Conservation (phyloP, 2,329 filamentous ascomycete species). For the Orbilia quercus region DNA sequence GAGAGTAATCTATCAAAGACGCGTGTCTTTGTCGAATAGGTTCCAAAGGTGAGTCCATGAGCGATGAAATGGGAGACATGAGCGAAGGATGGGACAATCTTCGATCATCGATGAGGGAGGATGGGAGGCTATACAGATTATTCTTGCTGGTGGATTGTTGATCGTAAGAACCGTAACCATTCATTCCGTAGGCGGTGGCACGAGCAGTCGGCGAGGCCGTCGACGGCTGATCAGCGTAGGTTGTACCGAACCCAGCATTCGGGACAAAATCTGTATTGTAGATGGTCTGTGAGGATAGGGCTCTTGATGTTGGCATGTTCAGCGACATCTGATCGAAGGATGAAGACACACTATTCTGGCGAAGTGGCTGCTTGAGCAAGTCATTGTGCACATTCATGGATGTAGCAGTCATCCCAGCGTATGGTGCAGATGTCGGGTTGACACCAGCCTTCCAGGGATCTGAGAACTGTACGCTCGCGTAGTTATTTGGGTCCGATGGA, state of each 20-base stretch:
- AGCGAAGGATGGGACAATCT: conserved; percentile 89
- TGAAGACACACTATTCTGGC: conserved; percentile 56
- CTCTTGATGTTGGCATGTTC: conserved; percentile 43
- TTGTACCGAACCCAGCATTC: conserved; percentile 22
- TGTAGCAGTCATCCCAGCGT: conserved; percentile 34
- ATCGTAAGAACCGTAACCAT: conserved; percentile 50
- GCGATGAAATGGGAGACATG: conserved; percentile 64
- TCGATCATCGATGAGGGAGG: conserved; percentile 66
- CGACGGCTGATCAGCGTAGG: conserved; percentile 41
- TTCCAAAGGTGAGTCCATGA: conserved; percentile 62
- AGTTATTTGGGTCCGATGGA: conserved; percentile 28
- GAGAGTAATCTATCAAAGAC: conserved; percentile 73
- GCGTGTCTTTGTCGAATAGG: conserved; percentile 67
- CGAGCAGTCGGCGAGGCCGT: conserved; percentile 44
- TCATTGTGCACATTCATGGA: conserved; percentile 32
- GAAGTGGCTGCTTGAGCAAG: conserved; percentile 36
- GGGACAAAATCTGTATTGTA: conserved; percentile 51
- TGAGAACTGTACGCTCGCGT: conserved; percentile 42
- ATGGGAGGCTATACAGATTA: conserved; percentile 57
- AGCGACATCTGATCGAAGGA: conserved; percentile 52
- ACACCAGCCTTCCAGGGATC: conserved; percentile 49
- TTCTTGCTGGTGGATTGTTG: conserved; percentile 38
- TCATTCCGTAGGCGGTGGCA: conserved; percentile 28
- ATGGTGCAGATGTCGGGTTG: conserved; percentile 34
- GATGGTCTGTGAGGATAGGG: conserved; percentile 46